phyloP scores from a whole-genome alignment of 2,329 filamentous ascomycete genomes.

The Pestalotiopsis sp. region DNA sequence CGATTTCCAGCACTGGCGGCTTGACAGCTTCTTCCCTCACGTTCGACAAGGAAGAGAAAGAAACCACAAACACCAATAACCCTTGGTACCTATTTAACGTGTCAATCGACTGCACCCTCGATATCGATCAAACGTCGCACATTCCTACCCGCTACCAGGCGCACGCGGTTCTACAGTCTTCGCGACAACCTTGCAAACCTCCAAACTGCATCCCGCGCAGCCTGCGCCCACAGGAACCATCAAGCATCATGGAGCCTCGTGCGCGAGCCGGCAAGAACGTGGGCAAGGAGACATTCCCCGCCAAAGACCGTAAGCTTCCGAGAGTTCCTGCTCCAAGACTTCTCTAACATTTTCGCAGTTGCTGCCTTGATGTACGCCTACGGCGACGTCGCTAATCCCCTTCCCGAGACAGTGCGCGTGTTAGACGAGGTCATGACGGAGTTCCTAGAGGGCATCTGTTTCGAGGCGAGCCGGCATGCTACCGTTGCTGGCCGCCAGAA shows the following conservation, averaged over 20 bases:
- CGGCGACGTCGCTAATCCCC: constrained; percentile 76
- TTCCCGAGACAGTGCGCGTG: constrained; percentile 81
- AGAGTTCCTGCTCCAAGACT: constrained; percentile 17
- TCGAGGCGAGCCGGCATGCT: constrained; percentile 84
- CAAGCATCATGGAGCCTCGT: constrained; percentile 68
- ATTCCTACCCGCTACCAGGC: not conserved
- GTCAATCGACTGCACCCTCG: not conserved
- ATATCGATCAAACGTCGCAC: not conserved
- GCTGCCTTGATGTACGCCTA: constrained; percentile 77
- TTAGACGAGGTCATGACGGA: constrained; percentile 96
- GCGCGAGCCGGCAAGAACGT: constrained; percentile 80
- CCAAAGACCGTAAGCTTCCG: constrained; percentile 66
- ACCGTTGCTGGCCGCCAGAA: constrained; percentile 89
- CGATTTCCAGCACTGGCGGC: not conserved
- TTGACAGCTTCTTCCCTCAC: not conserved
- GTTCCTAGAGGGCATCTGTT: constrained; percentile 92
- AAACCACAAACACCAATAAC: not conserved
- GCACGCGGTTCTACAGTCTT: not conserved
- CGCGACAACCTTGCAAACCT: not conserved
- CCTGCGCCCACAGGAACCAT: not conserved
- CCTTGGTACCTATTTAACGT: not conserved
- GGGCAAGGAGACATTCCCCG: constrained; percentile 79
- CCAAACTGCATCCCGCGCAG: not conserved
- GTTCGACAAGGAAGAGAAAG: not conserved
- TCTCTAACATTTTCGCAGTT: constrained; percentile 48